These are phyloP conservation scores for Diplosphaera chodatii DNA, from an alignment of 139 green algal genomes.

Conservation along the genomic window DNA sequence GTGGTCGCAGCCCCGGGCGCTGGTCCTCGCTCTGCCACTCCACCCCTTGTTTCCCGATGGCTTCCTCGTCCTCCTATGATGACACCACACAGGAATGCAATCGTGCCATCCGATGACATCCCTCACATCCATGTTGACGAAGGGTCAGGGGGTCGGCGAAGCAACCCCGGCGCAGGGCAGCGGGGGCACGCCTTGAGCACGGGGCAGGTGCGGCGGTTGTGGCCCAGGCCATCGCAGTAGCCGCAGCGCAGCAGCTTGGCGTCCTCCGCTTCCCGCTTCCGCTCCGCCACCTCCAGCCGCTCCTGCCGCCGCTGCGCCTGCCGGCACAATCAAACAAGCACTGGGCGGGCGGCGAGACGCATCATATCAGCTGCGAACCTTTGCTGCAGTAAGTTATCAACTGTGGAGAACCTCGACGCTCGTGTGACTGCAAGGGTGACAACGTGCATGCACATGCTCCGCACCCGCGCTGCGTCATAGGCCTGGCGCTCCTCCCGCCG, in stretches of 20 bases:
- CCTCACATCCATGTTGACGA: no score
- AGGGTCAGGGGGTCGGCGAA: no score
- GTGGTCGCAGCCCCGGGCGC: not conserved
- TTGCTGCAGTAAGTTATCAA: no score
- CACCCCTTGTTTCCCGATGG: not conserved
- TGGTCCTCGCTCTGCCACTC: not conserved
- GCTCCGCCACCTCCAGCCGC: not conserved
- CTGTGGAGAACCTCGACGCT: no score
- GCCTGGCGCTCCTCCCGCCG: not conserved
- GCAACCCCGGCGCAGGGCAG: no score
- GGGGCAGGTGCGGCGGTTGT: conserved; percentile 27
- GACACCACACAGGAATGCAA: no score
- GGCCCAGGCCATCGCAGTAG: conserved; percentile 18
- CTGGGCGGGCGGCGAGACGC: no score
- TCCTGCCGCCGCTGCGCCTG: not conserved
- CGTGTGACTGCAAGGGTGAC: no score
- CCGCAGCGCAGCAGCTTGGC: conserved; percentile 3
- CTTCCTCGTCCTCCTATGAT: not conserved
- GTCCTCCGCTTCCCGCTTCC: not conserved
- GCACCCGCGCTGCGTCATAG: not conserved
- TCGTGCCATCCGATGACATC: no score
- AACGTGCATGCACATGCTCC: no score
- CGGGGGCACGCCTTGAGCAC: not conserved
- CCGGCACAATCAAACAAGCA: no score
- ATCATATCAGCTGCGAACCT: no score